Evolutionary conservation across 2,329 filamentous ascomycete genomes (phyloP).

Genomic region (Talaromyces marneffei): DNA sequence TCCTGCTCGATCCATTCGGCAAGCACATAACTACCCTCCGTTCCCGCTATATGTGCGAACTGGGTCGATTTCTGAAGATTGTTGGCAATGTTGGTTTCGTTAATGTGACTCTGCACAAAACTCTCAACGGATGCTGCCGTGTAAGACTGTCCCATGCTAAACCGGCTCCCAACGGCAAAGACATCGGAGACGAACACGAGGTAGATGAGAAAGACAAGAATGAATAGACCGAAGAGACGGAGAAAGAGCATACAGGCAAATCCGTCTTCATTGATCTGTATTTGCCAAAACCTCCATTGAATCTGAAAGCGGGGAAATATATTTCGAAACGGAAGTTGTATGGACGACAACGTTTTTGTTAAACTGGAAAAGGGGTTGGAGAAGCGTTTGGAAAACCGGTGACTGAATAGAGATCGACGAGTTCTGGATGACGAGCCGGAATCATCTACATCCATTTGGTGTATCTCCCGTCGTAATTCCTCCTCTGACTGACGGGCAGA

Average conservation of each 20-base stretch:
- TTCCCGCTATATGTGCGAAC: conserved; percentile 90
- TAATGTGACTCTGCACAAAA: conserved; percentile 67
- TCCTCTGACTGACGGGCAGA: conserved; percentile 52
- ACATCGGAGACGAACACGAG: conserved; percentile 80
- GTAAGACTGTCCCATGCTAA: conserved; percentile 64
- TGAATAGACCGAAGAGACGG: conserved; percentile 65
- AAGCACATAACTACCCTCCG: conserved; percentile 80
- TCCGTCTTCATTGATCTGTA: conserved; percentile 39
- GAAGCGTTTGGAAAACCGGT: conserved; percentile 53
- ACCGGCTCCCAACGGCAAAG: conserved; percentile 61
- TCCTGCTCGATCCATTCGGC: conserved; percentile 77
- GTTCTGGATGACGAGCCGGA: conserved; percentile 36
- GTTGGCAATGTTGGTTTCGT: conserved; percentile 63
- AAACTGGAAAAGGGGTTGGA: conserved; percentile 53
- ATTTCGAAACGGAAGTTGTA: conserved; percentile 49
- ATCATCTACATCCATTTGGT: conserved; percentile 83
- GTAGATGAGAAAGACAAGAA: conserved; percentile 75
- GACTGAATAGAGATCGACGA: conserved; percentile 38
- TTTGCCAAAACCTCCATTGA: conserved; percentile 33
- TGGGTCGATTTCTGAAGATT: conserved; percentile 71
- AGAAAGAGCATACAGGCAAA: conserved; percentile 63
- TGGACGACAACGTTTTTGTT: conserved; percentile 52
- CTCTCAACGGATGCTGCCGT: conserved; percentile 75
- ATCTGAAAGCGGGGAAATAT: conserved; percentile 35
- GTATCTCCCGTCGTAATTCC: conserved; percentile 71